A percentile compares a stretch with the other conserved stretches of the same genome.
phyloP scores from a whole-genome alignment of 495 filamentous ascomycete genomes.

The Penicillium tannophilum region DNA sequence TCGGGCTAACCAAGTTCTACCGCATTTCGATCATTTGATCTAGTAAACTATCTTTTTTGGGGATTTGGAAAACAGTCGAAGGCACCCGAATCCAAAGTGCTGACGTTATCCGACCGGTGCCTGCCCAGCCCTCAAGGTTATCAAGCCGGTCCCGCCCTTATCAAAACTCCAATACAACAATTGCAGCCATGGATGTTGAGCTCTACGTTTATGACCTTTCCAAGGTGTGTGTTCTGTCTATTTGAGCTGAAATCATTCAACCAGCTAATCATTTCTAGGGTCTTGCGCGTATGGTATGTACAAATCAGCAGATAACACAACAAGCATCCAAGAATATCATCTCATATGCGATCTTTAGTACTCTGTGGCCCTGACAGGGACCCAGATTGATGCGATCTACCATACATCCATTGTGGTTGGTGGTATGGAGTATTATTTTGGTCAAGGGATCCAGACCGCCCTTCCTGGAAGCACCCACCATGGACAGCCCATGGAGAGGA shows the following conservation, averaged over 20 bases:
- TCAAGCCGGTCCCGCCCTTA: conserved; percentile 15
- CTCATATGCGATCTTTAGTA: conserved; percentile 43
- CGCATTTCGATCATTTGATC: not conserved
- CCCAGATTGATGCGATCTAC: conserved; percentile 85
- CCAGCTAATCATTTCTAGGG: conserved; percentile 35
- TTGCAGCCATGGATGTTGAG: conserved; percentile 73
- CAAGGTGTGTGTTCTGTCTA: conserved; percentile 45
- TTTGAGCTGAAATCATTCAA: not conserved
- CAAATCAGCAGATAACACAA: not conserved
- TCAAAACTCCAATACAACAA: not conserved
- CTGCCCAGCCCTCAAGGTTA: conserved; percentile 20
- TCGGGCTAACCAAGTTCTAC: not conserved
- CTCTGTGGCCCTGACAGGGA: conserved; percentile 56
- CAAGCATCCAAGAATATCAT: not conserved
- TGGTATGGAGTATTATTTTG: conserved; percentile 75
- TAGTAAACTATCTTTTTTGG: no score
- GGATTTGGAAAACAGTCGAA: conserved; percentile 22
- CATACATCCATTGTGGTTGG: conserved; percentile 86
- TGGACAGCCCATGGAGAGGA: conserved; percentile 76
- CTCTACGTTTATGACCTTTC: conserved; percentile 96
- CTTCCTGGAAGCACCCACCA: conserved; percentile 80
- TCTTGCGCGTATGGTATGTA: conserved; percentile 50
- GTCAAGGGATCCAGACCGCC: conserved; percentile 77
- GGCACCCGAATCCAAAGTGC: conserved; percentile 22
- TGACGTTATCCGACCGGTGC: conserved; percentile 44